phyloP scores from a whole-genome alignment of 192 early-diverging fungal species.

The Dissophora globulifera region DNA sequence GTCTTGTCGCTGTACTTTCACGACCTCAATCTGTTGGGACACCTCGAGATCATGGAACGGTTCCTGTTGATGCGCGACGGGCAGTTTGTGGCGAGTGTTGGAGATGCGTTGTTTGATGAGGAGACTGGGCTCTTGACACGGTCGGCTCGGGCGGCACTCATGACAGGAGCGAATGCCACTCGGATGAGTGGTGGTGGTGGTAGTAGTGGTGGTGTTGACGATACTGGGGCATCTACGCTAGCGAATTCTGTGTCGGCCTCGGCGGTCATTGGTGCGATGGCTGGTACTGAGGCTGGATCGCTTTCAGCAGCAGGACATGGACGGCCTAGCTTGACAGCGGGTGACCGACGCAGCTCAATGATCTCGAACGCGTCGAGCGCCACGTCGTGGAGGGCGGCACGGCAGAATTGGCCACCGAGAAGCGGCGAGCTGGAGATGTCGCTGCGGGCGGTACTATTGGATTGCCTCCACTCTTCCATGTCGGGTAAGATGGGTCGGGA shows the following conservation, averaged over 20 bases:
- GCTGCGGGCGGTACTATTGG: constrained; percentile 51
- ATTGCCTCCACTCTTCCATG: constrained; percentile 22
- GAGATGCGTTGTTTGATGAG: constrained; percentile 52
- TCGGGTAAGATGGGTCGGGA: too few species aligned
- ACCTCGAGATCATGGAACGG: constrained; percentile 53
- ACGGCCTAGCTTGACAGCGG: too few species aligned
- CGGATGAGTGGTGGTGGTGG: too few species aligned
- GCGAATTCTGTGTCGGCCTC: too few species aligned
- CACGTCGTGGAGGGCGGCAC: constrained; percentile 9
- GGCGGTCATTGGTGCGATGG: too few species aligned
- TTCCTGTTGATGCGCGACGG: constrained; percentile 59
- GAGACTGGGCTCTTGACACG: constrained; percentile 40
- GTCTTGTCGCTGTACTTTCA: constrained; percentile 60
- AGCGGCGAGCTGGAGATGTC: constrained; percentile 49
- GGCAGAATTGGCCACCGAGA: constrained; percentile 49
- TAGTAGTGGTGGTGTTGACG: too few species aligned
- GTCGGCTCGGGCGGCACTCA: constrained; percentile 28
- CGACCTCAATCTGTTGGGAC: constrained; percentile 53
- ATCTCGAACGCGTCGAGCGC: constrained; percentile 34
- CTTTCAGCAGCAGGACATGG: too few species aligned
- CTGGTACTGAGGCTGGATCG: too few species aligned
- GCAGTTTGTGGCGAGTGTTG: constrained; percentile 50
- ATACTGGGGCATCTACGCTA: too few species aligned
- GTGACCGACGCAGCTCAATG: constrained; percentile 16
- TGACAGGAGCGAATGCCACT: too few species aligned